Percentiles rank a stretch among this genome's conserved stretches.
phyloP scores from a whole-genome alignment of 163 green algal species.

The Volvox carteri region DNA sequence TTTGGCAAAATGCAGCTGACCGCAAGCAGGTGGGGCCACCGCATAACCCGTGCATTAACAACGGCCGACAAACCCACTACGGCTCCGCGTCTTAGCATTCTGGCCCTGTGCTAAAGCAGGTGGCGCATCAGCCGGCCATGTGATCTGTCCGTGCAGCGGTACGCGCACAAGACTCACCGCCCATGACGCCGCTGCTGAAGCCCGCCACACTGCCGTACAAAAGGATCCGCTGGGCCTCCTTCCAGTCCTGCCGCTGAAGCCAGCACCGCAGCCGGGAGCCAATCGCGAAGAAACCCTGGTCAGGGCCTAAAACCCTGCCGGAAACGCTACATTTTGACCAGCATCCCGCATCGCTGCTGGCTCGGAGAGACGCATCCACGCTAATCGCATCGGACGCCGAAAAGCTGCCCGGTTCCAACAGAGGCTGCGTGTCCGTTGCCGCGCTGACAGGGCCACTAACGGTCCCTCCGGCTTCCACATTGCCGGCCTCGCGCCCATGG shows the following conservation, averaged over 20 bases:
- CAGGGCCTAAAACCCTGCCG: no score
- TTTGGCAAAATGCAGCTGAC: no score
- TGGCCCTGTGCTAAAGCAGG: no score
- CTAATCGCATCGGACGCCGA: neutral
- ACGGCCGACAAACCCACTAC: no score
- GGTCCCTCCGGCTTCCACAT: neutral
- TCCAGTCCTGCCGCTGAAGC: conserved; percentile 13
- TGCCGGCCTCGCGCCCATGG: neutral
- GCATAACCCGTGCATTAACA: no score
- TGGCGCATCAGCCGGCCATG: no score
- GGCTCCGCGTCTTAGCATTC: no score
- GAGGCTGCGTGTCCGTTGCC: neutral
- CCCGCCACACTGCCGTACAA: neutral
- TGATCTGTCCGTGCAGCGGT: no score
- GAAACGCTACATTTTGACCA: neutral
- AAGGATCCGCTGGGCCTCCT: neutral
- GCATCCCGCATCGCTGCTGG: neutral
- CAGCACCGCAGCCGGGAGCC: neutral
- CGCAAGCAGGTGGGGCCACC: no score
- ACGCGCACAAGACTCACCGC: no score
- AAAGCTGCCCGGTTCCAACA: neutral
- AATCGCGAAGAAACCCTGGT: no score
- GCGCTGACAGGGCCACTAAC: neutral
- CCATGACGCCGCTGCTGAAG: conserved; percentile 43
- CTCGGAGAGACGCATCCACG: no score